Evolutionary conservation across 345 rosid genomes (phyloP).

Genomic region (Balakata baccata): DNA sequence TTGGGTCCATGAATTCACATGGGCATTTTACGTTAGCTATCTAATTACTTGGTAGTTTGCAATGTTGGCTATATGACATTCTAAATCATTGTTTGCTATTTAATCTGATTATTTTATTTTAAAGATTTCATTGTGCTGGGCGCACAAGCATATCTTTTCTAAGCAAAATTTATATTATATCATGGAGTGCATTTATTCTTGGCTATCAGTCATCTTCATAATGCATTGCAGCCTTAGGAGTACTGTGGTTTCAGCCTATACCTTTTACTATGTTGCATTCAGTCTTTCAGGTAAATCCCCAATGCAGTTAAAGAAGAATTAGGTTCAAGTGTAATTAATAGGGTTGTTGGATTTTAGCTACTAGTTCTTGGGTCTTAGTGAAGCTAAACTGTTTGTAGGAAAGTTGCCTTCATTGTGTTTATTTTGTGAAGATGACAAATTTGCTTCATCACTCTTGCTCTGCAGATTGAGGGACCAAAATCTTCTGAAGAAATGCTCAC

Average conservation of each 20-base stretch:
- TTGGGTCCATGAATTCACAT: background rate
- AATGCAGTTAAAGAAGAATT: background rate
- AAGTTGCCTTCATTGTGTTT: background rate
- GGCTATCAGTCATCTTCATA: background rate
- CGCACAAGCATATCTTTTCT: background rate
- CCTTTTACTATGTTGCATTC: background rate
- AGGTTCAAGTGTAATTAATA: background rate
- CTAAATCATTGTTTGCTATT: background rate
- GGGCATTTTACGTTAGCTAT: background rate
- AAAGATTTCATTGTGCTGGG: background rate
- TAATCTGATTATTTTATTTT: background rate
- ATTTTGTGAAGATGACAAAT: background rate
- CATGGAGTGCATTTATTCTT: background rate
- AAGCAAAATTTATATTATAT: background rate
- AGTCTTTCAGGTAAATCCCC: background rate
- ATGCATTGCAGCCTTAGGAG: background rate
- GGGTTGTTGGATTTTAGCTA: background rate
- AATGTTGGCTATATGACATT: background rate
- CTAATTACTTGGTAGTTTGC: background rate
- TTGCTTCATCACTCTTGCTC: constrained; percentile 12
- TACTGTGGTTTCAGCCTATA: background rate
- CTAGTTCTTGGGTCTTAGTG: background rate
- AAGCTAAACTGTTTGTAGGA: background rate
- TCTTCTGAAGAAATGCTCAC: constrained; percentile 75
- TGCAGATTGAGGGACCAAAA: constrained; percentile 89